These are phyloP conservation scores for Apiospora hydei DNA, from an alignment of 2,329 filamentous ascomycete genomes.

Conservation along the genomic window DNA sequence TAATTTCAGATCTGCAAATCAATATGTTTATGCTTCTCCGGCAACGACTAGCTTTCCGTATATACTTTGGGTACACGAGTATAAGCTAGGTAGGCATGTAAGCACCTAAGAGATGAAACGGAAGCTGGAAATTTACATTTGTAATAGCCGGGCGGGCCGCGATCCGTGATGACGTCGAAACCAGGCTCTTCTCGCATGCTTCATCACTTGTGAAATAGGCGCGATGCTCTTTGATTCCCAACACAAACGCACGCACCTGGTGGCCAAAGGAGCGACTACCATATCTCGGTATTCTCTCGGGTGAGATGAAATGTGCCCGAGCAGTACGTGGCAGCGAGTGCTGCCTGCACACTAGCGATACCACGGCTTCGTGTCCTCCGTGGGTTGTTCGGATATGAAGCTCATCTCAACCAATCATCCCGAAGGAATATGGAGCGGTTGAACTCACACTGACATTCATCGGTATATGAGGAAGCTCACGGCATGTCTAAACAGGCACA, in stretches of 20 bases:
- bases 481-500: neutral
- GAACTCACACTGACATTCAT: neutral
- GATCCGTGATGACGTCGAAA: constrained; percentile 1
- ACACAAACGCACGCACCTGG: neutral
- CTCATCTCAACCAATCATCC: neutral
- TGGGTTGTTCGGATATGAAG: neutral
- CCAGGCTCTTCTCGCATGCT: neutral
- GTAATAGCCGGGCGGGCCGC: neutral
- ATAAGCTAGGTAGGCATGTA: too few species aligned
- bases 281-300: too few species aligned
- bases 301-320: neutral
- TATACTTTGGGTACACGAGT: neutral
- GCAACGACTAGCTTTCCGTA: neutral
- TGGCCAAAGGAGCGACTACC: neutral
- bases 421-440: neutral
- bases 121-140: neutral
- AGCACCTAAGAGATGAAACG: neutral
- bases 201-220: neutral
- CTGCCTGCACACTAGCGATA: neutral
- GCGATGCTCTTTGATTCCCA: neutral
- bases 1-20: neutral
- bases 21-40: neutral
- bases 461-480: neutral
- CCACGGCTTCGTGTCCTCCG: neutral
- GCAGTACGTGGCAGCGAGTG: neutral